Percentiles rank a stretch among this genome's conserved stretches.
Evolutionary conservation across 2,329 filamentous ascomycete genomes (phyloP).

Genomic region (Penicillium sp.): DNA sequence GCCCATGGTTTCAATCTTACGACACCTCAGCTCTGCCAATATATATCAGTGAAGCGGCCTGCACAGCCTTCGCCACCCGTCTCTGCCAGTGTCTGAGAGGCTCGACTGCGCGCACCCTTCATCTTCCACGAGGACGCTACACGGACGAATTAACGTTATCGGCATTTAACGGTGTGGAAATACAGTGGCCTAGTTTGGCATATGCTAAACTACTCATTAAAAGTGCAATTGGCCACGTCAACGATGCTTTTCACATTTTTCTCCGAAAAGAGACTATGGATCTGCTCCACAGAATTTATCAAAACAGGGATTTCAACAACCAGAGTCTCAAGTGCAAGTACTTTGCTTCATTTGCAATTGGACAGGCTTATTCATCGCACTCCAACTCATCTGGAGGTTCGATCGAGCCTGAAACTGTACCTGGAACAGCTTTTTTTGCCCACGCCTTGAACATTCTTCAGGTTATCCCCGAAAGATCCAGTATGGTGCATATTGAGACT

Average conservation of each 20-base stretch:
- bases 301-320: constrained; percentile 19
- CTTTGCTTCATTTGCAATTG: constrained; percentile 38
- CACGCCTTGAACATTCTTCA: constrained; percentile 34
- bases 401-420: constrained; percentile 23
- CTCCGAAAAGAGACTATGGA: constrained; percentile 33
- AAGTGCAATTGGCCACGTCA: constrained; percentile 28
- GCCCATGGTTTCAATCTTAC: constrained; percentile 20
- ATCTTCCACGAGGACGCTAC: constrained; percentile 24
- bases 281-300: constrained; percentile 30
- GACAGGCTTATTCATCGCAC: constrained; percentile 38
- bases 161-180: constrained; percentile 10
- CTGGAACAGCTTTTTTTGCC: constrained; percentile 38
- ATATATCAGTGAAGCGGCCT: constrained; percentile 32
- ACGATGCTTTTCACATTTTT: constrained; percentile 26
- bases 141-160: constrained; percentile 16
- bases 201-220: constrained; percentile 29
- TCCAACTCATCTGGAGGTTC: constrained; percentile 10
- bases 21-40: constrained; percentile 16
- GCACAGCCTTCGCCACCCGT: constrained; percentile 31
- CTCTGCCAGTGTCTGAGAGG: constrained; percentile 26
- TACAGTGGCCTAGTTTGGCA: constrained; percentile 26
- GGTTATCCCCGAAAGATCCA: constrained; percentile 38
- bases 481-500: constrained; percentile 38
- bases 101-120: constrained; percentile 13
- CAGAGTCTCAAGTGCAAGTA: constrained; percentile 37